Conservation (phyloP, 2,329 filamentous ascomycete genomes). For the Pestalotiopsis sp. region DNA sequence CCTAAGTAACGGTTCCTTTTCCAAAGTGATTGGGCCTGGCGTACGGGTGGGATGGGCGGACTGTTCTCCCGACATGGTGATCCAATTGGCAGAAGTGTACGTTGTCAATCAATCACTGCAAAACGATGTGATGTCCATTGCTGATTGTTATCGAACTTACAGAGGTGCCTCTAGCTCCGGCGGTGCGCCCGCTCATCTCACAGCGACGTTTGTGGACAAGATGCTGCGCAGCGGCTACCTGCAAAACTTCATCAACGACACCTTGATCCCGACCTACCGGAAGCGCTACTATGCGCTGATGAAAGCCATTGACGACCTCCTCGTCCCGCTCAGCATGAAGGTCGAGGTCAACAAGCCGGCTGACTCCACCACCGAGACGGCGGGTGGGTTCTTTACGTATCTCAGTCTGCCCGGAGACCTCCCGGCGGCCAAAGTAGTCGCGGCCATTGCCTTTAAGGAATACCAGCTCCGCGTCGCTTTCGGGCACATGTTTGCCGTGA, state of each 20-base stretch:
- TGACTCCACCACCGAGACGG: constrained; percentile 21
- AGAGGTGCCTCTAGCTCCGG: constrained; percentile 30
- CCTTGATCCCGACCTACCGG: constrained; percentile 59
- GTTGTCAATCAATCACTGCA: constrained; percentile 23
- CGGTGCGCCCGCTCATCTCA: constrained; percentile 29
- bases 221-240: constrained; percentile 55
- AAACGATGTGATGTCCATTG: not conserved
- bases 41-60: constrained; percentile 61
- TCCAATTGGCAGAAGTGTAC: constrained; percentile 62
- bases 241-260: constrained; percentile 52
- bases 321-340: constrained; percentile 24
- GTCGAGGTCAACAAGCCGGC: constrained; percentile 15
- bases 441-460: constrained; percentile 49
- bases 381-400: constrained; percentile 71
- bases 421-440: constrained; percentile 43
- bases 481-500: constrained; percentile 58
- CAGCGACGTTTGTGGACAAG: constrained; percentile 40
- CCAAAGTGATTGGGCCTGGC: constrained; percentile 66
- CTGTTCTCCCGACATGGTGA: constrained; percentile 50
- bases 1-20: constrained; percentile 67
- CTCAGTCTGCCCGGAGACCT: constrained; percentile 50
- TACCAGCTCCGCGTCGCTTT: constrained; percentile 57
- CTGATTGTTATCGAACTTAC: not conserved
- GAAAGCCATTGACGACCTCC: constrained; percentile 19
- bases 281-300: constrained; percentile 26